phyloP scores from a whole-genome alignment of 208 protist genomes.

The Crithidia brevicula region DNA sequence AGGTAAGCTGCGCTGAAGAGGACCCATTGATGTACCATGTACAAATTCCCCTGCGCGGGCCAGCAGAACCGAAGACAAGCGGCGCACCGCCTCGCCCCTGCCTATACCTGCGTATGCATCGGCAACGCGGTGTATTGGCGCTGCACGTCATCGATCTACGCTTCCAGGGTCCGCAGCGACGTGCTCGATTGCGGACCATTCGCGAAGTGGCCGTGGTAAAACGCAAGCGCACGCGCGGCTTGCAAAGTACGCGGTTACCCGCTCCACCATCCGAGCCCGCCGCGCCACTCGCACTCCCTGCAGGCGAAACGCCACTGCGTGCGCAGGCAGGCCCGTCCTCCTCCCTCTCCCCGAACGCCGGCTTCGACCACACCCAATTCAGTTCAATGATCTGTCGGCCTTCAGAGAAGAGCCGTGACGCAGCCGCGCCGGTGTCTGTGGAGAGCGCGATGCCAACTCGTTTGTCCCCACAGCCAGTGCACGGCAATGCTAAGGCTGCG shows the following conservation, averaged over 20 bases:
- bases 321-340: no score
- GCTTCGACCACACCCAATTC: neutral
- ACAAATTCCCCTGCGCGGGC: neutral
- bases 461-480: no score
- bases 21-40: constrained; percentile 5
- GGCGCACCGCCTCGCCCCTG: neutral
- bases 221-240: neutral
- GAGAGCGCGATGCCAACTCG: no score
- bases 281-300: no score
- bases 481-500: neutral
- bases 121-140: constrained; percentile 1
- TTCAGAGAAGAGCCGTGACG: neutral
- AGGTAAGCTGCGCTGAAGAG: neutral
- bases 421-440: no score
- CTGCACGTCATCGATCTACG: constrained; percentile 11
- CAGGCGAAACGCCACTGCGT: no score
- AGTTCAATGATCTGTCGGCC: neutral
- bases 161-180: neutral
- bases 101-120: constrained; percentile 7
- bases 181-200: neutral
- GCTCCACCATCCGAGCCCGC: no score
- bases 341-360: no score
- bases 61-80: neutral
- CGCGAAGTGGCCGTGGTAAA: neutral
- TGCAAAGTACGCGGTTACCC: no score